Percentiles rank a stretch among this genome's conserved stretches.
These are phyloP conservation scores for Penicillium arizonense DNA, from an alignment of 495 filamentous ascomycete species.

Conservation along the genomic window DNA sequence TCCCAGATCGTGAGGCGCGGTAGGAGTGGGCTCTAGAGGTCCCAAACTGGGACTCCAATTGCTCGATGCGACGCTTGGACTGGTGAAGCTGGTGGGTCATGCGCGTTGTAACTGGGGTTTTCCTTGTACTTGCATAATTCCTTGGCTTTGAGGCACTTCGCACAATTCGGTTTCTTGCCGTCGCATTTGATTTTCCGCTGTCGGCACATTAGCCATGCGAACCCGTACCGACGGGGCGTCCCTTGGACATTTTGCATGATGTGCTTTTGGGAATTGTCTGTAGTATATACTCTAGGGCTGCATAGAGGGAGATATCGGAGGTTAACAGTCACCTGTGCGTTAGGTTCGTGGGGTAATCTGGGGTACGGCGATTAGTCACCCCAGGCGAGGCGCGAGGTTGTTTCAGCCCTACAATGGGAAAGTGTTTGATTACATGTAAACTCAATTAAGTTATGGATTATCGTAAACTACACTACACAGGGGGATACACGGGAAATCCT, in stretches of 20 bases:
- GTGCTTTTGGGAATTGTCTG: background rate
- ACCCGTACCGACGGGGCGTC: conserved; percentile 12
- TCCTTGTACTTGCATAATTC: conserved; percentile 14
- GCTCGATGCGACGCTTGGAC: conserved; percentile 6
- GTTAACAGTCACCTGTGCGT: background rate
- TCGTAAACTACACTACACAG: conserved; percentile 22
- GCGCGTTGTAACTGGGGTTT: conserved; percentile 7
- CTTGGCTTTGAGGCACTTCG: conserved; percentile 14
- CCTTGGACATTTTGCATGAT: background rate
- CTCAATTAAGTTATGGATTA: conserved; percentile 25
- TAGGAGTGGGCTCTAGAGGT: conserved; percentile 1
- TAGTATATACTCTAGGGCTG: no score
- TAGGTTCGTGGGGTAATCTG: conserved; percentile 1
- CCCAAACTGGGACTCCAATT: conserved; percentile 4
- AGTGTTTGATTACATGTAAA: background rate
- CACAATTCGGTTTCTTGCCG: conserved; percentile 15
- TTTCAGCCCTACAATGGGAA: background rate
- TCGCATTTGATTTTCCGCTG: conserved; percentile 16
- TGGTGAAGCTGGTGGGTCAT: conserved; percentile 5
- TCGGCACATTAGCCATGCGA: conserved; percentile 12
- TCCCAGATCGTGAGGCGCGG: conserved; percentile 27
- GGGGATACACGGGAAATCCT: conserved; percentile 1
- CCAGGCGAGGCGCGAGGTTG: background rate
- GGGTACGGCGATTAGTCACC: background rate
- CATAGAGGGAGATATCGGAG: background rate